phyloP scores from a whole-genome alignment of 176 grass and related monocot genomes.

The Leersia perrieri region DNA sequence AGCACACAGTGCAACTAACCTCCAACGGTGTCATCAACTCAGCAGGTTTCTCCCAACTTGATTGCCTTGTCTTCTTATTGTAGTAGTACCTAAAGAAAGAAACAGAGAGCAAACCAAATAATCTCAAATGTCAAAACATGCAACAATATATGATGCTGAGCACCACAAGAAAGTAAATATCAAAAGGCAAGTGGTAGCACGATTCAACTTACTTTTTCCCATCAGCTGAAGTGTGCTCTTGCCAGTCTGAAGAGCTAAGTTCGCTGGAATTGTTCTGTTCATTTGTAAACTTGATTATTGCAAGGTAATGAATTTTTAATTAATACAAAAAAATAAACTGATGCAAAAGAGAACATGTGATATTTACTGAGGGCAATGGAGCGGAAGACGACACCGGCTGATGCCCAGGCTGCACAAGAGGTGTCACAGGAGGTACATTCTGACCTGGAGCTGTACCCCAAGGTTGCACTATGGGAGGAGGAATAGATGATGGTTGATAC shows the following conservation, averaged over 20 bases:
- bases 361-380: slow-evolving; percentile 42
- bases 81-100: slow-evolving; percentile 75
- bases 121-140: slow-evolving; percentile 13
- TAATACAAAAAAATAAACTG: not conserved
- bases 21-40: slow-evolving; percentile 83
- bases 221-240: slow-evolving; percentile 77
- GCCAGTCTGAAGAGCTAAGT: slow-evolving; percentile 73
- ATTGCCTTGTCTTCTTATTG: slow-evolving; percentile 97
- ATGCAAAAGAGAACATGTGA: not conserved
- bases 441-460: slow-evolving; percentile 55
- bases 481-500: slow-evolving; percentile 64
- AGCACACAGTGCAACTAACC: slow-evolving; percentile 50
- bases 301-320: slow-evolving; percentile 20
- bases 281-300: slow-evolving; percentile 58
- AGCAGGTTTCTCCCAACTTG: slow-evolving; percentile 84
- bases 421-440: slow-evolving; percentile 42
- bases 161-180: slow-evolving; percentile 18
- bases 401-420: slow-evolving; percentile 53
- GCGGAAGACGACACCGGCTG: slow-evolving; percentile 34
- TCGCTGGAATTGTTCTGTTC: slow-evolving; percentile 53
- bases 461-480: slow-evolving; percentile 53
- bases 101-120: not conserved
- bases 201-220: slow-evolving; percentile 74
- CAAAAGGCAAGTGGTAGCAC: slow-evolving; percentile 1
- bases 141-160: not conserved